These are phyloP conservation scores for Begonia masoniana DNA, from an alignment of 306 rosid genomes.

Conservation along the genomic window DNA sequence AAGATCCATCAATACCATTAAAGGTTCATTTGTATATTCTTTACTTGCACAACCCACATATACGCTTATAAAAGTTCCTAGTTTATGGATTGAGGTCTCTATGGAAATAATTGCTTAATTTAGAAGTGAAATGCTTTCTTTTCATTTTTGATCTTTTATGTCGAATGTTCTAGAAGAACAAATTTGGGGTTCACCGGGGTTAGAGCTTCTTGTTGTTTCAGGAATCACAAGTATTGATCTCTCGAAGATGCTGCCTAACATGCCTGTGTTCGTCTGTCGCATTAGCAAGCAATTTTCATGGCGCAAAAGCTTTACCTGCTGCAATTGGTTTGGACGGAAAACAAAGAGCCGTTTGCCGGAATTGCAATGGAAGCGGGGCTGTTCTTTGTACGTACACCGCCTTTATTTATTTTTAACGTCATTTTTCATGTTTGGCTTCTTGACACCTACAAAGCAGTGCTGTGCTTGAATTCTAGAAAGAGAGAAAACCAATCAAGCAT, in stretches of 20 bases:
- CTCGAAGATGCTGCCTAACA: slow-evolving; percentile 61
- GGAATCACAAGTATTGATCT: slow-evolving; percentile 30
- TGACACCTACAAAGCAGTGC: too few species aligned
- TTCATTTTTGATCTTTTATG: neutral
- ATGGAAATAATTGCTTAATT: neutral
- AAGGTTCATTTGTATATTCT: slow-evolving; percentile 12
- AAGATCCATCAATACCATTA: slow-evolving; percentile 17
- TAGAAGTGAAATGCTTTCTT: neutral
- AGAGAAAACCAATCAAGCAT: too few species aligned
- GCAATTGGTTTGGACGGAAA: slow-evolving; percentile 46
- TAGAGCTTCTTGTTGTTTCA: slow-evolving; percentile 7
- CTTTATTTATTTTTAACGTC: neutral
- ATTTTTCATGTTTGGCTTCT: neutral
- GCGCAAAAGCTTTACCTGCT: slow-evolving; percentile 15
- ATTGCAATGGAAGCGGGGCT: slow-evolving; percentile 85
- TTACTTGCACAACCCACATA: too few species aligned
- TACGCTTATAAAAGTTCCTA: too few species aligned
- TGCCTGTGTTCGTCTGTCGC: slow-evolving; percentile 52
- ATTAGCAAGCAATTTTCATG: slow-evolving; percentile 24
- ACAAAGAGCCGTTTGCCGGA: slow-evolving; percentile 62
- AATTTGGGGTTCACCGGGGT: too few species aligned
- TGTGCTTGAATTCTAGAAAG: too few species aligned
- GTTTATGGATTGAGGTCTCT: neutral
- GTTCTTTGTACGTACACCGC: slow-evolving; percentile 47
- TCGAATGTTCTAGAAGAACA: too few species aligned